Percentiles rank a stretch among this genome's conserved stretches.
phyloP scores from a whole-genome alignment of 352 stramenopile species.

The Pythium brachiatum region DNA sequence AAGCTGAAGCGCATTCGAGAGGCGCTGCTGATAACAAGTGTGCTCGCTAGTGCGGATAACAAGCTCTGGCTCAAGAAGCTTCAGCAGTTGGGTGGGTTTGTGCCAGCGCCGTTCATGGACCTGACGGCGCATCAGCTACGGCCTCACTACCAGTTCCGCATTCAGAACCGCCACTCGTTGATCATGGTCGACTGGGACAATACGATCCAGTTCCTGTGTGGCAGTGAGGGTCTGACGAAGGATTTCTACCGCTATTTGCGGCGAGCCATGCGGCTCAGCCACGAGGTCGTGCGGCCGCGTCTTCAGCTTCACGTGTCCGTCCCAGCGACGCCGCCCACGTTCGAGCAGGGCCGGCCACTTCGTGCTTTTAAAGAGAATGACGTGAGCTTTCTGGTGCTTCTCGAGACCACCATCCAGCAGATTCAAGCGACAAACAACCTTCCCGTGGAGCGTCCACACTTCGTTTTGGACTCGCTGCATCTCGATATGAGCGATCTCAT shows the following conservation, averaged over 20 bases:
- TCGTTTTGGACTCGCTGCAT: constrained; percentile 2
- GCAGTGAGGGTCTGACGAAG: not conserved
- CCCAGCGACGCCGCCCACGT: not conserved
- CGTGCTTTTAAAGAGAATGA: not conserved
- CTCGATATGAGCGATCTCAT: not conserved
- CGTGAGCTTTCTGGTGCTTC: not conserved
- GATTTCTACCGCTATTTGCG: not conserved
- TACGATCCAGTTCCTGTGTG: not conserved
- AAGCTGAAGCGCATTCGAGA: not conserved
- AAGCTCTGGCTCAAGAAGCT: constrained; percentile 1
- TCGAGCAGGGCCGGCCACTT: not conserved
- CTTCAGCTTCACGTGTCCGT: not conserved
- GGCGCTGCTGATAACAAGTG: constrained; percentile 3
- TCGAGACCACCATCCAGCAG: not conserved
- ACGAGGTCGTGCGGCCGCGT: not conserved
- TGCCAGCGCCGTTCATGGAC: constrained; percentile 11
- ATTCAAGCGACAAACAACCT: not conserved
- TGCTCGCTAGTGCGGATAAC: constrained; percentile 7
- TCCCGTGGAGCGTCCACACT: not conserved
- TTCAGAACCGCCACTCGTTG: not conserved
- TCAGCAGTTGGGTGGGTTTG: constrained; percentile 1
- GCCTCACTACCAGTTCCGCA: not conserved
- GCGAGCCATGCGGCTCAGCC: not conserved
- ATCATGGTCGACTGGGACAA: not conserved
- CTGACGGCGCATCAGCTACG: not conserved